Evolutionary conservation across 306 rosid species (phyloP).

Genomic region (Quercus ilex): DNA sequence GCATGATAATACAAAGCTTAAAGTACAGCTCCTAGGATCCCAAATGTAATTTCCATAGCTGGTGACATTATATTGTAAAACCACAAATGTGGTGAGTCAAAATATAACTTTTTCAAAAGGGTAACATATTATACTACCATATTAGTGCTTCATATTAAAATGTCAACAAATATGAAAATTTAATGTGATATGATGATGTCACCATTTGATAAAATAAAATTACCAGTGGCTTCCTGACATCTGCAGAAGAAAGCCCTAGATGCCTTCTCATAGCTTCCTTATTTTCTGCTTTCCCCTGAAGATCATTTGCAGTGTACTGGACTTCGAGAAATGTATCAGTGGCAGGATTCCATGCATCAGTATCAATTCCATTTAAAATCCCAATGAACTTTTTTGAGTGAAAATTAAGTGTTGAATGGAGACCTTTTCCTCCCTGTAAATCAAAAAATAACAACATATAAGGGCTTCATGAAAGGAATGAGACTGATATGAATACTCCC

Average conservation of each 20-base stretch:
- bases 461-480: neutral
- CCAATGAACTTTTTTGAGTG: constrained; percentile 89
- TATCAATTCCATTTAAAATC: constrained; percentile 89
- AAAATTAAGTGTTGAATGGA: constrained; percentile 72
- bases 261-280: constrained; percentile 77
- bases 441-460: constrained; percentile 27
- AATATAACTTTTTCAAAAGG: neutral
- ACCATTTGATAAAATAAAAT: constrained; percentile 26
- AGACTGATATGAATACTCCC: constrained; percentile 4
- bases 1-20: neutral
- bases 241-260: constrained; percentile 66
- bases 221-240: constrained; percentile 83
- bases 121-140: neutral
- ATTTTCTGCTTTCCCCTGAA: constrained; percentile 78
- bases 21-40: neutral
- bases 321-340: constrained; percentile 68
- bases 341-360: constrained; percentile 90
- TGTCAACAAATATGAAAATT: neutral
- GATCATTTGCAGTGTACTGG: constrained; percentile 78
- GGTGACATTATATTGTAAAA: neutral
- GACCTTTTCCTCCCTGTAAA: constrained; percentile 85
- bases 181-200: neutral
- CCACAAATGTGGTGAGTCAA: neutral
- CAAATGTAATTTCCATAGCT: neutral
- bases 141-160: neutral